phyloP scores from a whole-genome alignment of 2,329 filamentous ascomycete genomes.

The Diaporthe ilicicola region DNA sequence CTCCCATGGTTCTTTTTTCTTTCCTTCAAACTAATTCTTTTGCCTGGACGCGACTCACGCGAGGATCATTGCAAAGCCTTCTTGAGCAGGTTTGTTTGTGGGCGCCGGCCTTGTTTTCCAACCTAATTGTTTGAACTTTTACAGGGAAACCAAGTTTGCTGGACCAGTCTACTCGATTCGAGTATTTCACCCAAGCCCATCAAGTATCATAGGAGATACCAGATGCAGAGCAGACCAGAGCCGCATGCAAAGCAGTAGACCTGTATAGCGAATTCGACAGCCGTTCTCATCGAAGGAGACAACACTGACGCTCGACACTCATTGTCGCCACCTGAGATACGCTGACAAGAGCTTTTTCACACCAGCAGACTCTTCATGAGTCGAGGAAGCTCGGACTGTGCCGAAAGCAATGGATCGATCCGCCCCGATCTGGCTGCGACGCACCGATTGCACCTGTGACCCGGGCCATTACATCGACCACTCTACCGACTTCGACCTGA shows the following conservation, averaged over 20 bases:
- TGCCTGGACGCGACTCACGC: too few species aligned
- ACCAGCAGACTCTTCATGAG: not conserved
- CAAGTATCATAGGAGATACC: too few species aligned
- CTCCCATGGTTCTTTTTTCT: accelerated
- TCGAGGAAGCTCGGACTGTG: not conserved
- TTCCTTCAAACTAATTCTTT: not conserved
- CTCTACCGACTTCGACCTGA: not conserved
- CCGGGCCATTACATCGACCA: not conserved
- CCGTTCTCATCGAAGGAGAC: too few species aligned
- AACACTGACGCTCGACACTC: too few species aligned
- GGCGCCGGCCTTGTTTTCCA: not conserved
- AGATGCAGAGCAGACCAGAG: not conserved
- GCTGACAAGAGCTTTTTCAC: not conserved
- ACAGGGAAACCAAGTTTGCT: too few species aligned
- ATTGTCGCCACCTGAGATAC: too few species aligned
- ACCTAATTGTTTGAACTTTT: too few species aligned
- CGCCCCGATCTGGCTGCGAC: not conserved
- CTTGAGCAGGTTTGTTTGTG: not conserved
- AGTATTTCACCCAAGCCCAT: too few species aligned
- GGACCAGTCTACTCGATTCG: too few species aligned
- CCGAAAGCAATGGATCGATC: not conserved
- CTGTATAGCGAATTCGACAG: too few species aligned
- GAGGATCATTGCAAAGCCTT: too few species aligned
- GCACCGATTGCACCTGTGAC: not conserved
- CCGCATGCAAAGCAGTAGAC: too few species aligned